Evolutionary conservation across 2,329 filamentous ascomycete species (phyloP).

Genomic region (Hawksworthiomyces lignivorus): DNA sequence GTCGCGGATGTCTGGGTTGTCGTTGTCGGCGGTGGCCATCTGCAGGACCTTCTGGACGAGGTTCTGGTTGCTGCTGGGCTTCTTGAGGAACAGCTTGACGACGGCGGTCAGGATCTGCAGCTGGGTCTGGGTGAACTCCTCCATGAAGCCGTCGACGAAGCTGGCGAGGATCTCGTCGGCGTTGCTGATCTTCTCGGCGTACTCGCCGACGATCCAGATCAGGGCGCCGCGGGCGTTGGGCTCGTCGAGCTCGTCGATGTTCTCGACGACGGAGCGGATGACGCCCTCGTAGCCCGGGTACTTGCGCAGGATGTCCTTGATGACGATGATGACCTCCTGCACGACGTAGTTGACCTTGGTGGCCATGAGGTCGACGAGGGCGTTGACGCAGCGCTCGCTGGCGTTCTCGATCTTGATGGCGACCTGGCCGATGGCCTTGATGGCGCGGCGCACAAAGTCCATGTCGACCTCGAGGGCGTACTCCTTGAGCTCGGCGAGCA

Average conservation of each 20-base stretch:
- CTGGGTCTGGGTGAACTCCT: constrained; percentile 98
- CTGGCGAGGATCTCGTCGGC: constrained; percentile 87
- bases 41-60: constrained; percentile 94
- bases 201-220: constrained; percentile 99
- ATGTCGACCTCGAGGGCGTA: constrained; percentile 98
- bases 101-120: constrained; percentile 94
- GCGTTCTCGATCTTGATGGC: constrained; percentile 97
- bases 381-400: constrained; percentile 92
- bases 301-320: constrained; percentile 96
- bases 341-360: constrained; percentile 99
- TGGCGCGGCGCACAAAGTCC: constrained; percentile 92
- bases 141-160: constrained; percentile 90
- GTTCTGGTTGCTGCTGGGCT: constrained; percentile 82
- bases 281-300: constrained; percentile 98
- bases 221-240: constrained; percentile 81
- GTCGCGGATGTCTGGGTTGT: constrained; percentile 96
- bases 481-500: constrained; percentile 90
- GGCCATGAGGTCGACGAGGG: constrained; percentile 85
- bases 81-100: constrained; percentile 95
- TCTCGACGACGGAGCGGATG: constrained; percentile 90
- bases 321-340: constrained; percentile 96
- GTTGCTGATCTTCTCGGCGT: constrained; percentile 98
- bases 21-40: constrained; percentile 84
- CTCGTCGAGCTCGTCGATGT: constrained; percentile 95
- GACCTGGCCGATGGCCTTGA: constrained; percentile 94